Evolutionary conservation across 257 asterid species (phyloP), one percentile per base, ranked within the genome.

Genomic region (Craterostigma plantagineum): DNA sequence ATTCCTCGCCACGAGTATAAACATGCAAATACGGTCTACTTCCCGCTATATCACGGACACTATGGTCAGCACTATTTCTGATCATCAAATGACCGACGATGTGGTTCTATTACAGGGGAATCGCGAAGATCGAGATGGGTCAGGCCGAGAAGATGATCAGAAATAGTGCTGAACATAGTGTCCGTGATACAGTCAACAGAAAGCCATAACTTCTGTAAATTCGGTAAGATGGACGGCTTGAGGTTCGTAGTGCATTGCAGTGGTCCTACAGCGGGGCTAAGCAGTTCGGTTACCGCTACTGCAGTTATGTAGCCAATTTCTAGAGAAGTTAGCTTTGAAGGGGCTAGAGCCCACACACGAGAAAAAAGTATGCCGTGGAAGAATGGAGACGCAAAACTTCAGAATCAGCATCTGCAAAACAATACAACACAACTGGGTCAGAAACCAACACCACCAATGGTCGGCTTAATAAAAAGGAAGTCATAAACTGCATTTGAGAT

Each of bases 121-220:
- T 87, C 98, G 45, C 93, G 91, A 56, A 87, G 95, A 55, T 82
- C 98, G 45, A 87, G 71, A 69, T 72, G 80, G 54, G 81, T 75
- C 62, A 87, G 63, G 45, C 67, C 60, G 46, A 52, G 42, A 14
- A 87, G 91, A 52, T 49, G 54, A 33, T 43, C 70, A 11, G 92
- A 74, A 59, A 87, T 75, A 6, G 77, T 82, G 63, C 57, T 61
- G 41, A 87, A 62, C 95, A 79, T 73, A 49, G 73, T 70, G 73
- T 87, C 98, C 3, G 95, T 76, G 9, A 87, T 79, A 50, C 72
- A 87, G 79, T 87, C 98, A 48, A 87, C 95, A 17, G 82, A 70
- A 51, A 87, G 85, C 61, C 79, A 68, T 38, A 87, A 42, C 56
- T 79, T 87, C 58, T 75, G 84, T 52, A 87, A 1, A 57, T 77